Evolutionary conservation across 441 rosid genomes (phyloP).

Genomic region (Oxalis stricta): DNA sequence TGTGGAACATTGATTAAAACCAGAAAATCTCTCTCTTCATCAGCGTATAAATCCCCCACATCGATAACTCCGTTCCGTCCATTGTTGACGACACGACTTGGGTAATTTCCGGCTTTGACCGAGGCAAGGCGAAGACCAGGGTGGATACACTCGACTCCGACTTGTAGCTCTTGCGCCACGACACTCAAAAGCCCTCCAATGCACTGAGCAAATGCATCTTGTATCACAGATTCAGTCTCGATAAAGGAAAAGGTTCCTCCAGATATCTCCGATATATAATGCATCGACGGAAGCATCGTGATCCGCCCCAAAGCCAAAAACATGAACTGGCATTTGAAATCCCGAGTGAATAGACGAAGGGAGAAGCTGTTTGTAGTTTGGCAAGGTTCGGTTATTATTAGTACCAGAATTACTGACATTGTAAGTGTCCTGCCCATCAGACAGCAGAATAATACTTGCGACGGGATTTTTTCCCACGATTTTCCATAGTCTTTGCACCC

Average conservation of each 20-base stretch:
- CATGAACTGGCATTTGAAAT: constrained; percentile 78
- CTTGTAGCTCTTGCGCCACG: constrained; percentile 60
- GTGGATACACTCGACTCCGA: constrained; percentile 34
- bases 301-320: constrained; percentile 92
- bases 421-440: constrained; percentile 91
- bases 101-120: constrained; percentile 78
- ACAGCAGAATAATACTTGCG: constrained; percentile 74
- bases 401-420: constrained; percentile 28
- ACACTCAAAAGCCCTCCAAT: constrained; percentile 90
- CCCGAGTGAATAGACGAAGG: constrained; percentile 56
- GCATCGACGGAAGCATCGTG: constrained; percentile 93
- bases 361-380: constrained; percentile 50
- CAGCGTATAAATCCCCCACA: constrained; percentile 94
- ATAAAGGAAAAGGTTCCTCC: constrained; percentile 96
- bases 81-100: constrained; percentile 30
- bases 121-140: constrained; percentile 39
- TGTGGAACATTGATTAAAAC: constrained; percentile 47
- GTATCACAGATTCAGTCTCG: constrained; percentile 78
- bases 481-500: constrained; percentile 83
- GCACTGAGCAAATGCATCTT: constrained; percentile 98
- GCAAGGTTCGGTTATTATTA: constrained; percentile 35
- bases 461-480: constrained; percentile 70
- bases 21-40: constrained; percentile 82
- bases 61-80: constrained; percentile 46
- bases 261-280: constrained; percentile 74